A percentile compares a stretch with the other conserved stretches of the same genome.
phyloP scores from a whole-genome alignment of 2,329 filamentous ascomycete species.

The Xylaria sp. region DNA sequence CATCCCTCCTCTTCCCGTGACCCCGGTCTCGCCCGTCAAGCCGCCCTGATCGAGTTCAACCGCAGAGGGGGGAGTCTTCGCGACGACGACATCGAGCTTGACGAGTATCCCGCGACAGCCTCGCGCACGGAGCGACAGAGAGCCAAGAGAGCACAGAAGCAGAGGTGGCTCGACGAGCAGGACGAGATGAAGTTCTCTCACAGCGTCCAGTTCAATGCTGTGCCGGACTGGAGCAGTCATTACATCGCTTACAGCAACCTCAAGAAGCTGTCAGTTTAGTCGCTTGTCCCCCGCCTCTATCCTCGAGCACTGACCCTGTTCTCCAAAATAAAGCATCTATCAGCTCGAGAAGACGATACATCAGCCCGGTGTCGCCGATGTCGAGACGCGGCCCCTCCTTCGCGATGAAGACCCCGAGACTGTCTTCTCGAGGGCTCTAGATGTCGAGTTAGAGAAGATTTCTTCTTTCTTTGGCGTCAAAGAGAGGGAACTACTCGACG shows the following conservation, averaged over 20 bases:
- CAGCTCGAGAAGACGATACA: constrained; percentile 88
- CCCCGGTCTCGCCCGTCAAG: constrained; percentile 41
- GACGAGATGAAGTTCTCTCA: constrained; percentile 99
- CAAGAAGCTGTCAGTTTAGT: constrained; percentile 87
- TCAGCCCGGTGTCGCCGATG: constrained; percentile 72
- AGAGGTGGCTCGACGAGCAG: constrained; percentile 74
- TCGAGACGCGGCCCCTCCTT: constrained; percentile 87
- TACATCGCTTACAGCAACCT: constrained; percentile 99
- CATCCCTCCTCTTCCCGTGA: constrained; percentile 49
- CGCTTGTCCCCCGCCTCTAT: not conserved
- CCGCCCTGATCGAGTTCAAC: constrained; percentile 39
- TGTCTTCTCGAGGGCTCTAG: constrained; percentile 83
- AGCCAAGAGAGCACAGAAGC: constrained; percentile 70
- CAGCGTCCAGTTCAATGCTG: constrained; percentile 98
- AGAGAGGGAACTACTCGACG: constrained; percentile 85
- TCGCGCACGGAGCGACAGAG: constrained; percentile 47
- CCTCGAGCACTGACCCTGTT: constrained; percentile 7
- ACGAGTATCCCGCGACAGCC: constrained; percentile 49
- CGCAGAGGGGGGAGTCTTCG: constrained; percentile 47
- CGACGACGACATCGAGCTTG: constrained; percentile 49
- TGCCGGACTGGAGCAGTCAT: constrained; percentile 98
- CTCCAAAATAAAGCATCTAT: constrained; percentile 79
- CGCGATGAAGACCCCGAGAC: constrained; percentile 78
- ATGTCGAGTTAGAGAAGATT: constrained; percentile 93
- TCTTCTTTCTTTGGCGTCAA: constrained; percentile 90